A percentile compares a stretch with the other conserved stretches of the same genome.
phyloP scores from a whole-genome alignment of 257 asterid species.

The Solanum pimpinellifolium region DNA sequence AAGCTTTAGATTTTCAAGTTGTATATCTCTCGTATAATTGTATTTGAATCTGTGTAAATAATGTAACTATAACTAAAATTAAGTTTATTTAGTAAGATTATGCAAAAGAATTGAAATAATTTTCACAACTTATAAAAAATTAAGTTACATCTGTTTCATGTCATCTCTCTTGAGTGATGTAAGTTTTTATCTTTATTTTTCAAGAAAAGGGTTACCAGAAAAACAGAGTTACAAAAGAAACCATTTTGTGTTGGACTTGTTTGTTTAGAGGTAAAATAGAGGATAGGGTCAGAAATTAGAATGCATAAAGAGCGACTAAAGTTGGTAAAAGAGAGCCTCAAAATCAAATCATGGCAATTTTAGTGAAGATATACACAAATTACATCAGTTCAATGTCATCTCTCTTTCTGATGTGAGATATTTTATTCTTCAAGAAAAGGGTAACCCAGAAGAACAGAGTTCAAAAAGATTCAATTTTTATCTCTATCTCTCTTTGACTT shows the following conservation, averaged over 20 bases:
- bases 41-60: no score
- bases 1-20: no score
- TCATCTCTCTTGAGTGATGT: slow-evolving; percentile 4
- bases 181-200: background rate
- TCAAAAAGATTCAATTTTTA: no score
- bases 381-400: background rate
- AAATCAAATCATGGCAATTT: slow-evolving; percentile 2
- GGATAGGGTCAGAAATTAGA: no score
- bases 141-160: background rate
- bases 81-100: no score
- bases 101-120: no score
- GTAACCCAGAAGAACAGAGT: no score
- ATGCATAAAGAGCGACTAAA: background rate
- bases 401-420: slow-evolving; percentile 7
- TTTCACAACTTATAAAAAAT: no score
- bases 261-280: no score
- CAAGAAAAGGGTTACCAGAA: background rate
- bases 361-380: slow-evolving; percentile 11
- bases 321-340: background rate
- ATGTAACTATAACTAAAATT: no score
- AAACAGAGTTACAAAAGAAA: background rate
- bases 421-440: background rate
- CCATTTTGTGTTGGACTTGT: background rate
- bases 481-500: no score
- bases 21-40: no score